Conservation (phyloP, 1,139 yeast species). For the Lodderomyces elongisporus region DNA sequence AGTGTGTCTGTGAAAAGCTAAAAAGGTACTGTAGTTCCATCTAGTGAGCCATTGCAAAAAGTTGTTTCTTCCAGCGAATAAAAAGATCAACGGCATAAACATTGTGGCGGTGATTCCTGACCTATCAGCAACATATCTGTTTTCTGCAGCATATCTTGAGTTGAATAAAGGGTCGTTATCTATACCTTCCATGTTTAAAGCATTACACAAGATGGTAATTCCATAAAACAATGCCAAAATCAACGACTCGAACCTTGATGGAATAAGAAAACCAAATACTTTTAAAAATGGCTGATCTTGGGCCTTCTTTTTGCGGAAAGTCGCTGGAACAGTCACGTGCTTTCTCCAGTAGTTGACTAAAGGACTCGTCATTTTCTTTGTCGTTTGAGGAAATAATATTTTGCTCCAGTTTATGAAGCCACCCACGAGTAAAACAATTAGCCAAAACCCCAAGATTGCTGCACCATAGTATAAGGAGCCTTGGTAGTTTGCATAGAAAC, state of each 20-base stretch:
- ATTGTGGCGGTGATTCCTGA: slow-evolving; percentile 27
- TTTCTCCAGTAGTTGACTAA: slow-evolving; percentile 3
- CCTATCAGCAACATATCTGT: slow-evolving; percentile 28
- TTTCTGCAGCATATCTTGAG: slow-evolving; percentile 15
- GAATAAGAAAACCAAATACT: slow-evolving; percentile 17
- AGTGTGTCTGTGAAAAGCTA: slow-evolving; percentile 36
- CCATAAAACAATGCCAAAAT: slow-evolving; percentile 35
- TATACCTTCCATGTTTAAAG: slow-evolving; percentile 18
- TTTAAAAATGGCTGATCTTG: slow-evolving; percentile 2
- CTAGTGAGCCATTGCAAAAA: slow-evolving; percentile 38
- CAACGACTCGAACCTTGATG: slow-evolving; percentile 25
- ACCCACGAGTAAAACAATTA: slow-evolving; percentile 34
- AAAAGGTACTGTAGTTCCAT: slow-evolving; percentile 35
- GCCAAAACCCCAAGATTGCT: slow-evolving; percentile 48
- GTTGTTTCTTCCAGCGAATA: slow-evolving; percentile 43
- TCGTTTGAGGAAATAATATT: slow-evolving; percentile 19
- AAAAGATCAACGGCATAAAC: slow-evolving; percentile 29
- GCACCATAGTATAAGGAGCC: slow-evolving; percentile 45
- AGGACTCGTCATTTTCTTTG: not conserved
- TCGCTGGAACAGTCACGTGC: slow-evolving; percentile 24
- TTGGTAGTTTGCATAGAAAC: slow-evolving; percentile 26
- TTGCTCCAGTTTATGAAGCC: slow-evolving; percentile 38
- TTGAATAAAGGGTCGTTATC: slow-evolving; percentile 19
- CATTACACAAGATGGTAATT: slow-evolving; percentile 37
- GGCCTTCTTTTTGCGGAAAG: slow-evolving; percentile 18